Base-by-base conservation (phyloP, 1,139 yeast genomes). In the Kodamaea sp. region DNA sequence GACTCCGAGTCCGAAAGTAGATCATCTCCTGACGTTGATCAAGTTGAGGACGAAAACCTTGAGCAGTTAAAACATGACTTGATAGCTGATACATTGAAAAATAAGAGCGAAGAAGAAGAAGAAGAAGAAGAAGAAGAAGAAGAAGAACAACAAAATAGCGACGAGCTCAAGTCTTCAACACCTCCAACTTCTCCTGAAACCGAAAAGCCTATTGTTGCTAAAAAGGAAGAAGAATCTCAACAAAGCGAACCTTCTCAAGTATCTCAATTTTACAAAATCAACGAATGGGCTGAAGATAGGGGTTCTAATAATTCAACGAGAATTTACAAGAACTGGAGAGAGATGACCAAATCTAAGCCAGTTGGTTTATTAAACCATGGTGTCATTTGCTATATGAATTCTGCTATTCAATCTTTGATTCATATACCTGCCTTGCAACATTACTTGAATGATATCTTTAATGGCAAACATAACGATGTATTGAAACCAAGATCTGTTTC, bases 311-410 rank as follows among this genome's bases (percentile, higher is more conserved):
- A 63, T 4, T 75, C 81, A 8, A 64, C 52, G 6, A 70, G 79
- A 46, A 80, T 78, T 26, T 57, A 66, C 41, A 84, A 84, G 55
- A 78, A 75, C 47, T 83, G 92, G 87, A 70, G 79, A 41, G 68
- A 45, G 56, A 62, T 47, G 30, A 53, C 64, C 34, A 68, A 73
- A 25, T 53, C 55, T 26, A 62, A 60, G 40, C 95, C 97, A 1
- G 69, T 81, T 23, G 98, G 98, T 0, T 69, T 92, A 39, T 63
- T 86, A 41, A 92, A 92, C 59, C 90, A 84, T 48, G 97, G 97
- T 24, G 97, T 92, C 32, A 92, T 97, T 4, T 92, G 98, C 59
- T 92, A 90, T 62, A 89, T 92, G 79, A 92, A 92, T 60, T 83
- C 96, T 2, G 97, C 97, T 3, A 81, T 92, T 32, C 98, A 92